A percentile compares a stretch with the other conserved stretches of the same genome.
phyloP scores from a whole-genome alignment of 164 flowering plant genomes.

The Annona squamosa region DNA sequence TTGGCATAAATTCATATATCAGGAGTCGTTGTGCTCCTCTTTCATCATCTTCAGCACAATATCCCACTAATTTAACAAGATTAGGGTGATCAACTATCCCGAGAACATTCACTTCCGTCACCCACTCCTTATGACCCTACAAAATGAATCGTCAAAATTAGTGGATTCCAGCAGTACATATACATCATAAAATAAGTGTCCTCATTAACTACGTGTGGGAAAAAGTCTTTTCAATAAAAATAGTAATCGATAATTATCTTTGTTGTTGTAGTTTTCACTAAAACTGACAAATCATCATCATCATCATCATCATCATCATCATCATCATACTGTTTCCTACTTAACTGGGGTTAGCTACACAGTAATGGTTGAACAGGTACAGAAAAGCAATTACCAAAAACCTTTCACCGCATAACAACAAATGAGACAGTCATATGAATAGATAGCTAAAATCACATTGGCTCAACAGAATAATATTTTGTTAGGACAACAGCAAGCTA shows the following conservation, averaged over 20 bases:
- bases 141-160: not conserved
- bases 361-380: not conserved
- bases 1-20: constrained; percentile 80
- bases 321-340: not conserved
- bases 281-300: not conserved
- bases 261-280: not conserved
- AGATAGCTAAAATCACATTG: too few species aligned
- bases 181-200: not conserved
- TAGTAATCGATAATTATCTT: not conserved
- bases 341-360: not conserved
- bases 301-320: not conserved
- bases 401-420: not conserved
- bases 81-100: constrained; percentile 92
- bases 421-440: not conserved
- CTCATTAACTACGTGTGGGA: too few species aligned
- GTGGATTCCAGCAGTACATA: not conserved
- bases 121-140: constrained; percentile 99
- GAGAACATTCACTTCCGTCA: constrained; percentile 88
- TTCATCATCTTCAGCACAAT: constrained; percentile 93
- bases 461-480: too few species aligned
- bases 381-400: not conserved
- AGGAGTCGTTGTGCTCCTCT: constrained; percentile 90
- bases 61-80: constrained; percentile 84
- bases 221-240: not conserved
- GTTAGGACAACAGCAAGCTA: too few species aligned